Base-by-base conservation (phyloP, 257 asterid genomes). In the Solanum lignicaule region DNA sequence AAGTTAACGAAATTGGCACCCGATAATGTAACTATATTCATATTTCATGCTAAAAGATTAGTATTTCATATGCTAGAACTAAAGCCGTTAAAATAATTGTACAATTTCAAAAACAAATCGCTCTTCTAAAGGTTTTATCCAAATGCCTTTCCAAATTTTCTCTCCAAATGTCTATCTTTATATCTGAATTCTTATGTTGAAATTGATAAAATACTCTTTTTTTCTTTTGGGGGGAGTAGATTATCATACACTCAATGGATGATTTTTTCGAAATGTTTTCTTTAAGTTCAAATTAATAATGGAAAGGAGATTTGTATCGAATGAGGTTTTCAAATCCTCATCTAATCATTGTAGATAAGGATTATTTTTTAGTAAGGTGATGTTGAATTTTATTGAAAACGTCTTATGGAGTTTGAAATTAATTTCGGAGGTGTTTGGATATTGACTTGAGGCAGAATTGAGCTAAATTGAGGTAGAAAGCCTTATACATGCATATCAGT, bases 1-100 rank as follows among this genome's bases (percentile, higher is more conserved):
- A 62, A 23, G 71, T 62, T 62, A 23, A 62, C 5, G 71, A 62
- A 62, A 62, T 62, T 66, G 71, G 31, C 31, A 62, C 29, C 7
- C 31, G 6, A 9, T 3, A 39, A 0, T 9, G 9, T n/a, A 23
- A 2, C 14, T n/a, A 4, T 62, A n/a, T n/a, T n/a, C 31, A n/a
- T n/a, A n/a, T 62, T 62, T 62, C 69, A 62, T 62, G 69, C 31
- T 23, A 60, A n/a, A 20, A 23, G 31, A 62, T 23, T 20, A 58
- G 25, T 20, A 58, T 58, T 52, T 55, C 23, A 6, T 20, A 55
- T 55, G 2, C 11, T 20, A 20, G 4, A 55, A 55, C 65, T 55
- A 20, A 55, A 55, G 4, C 62, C n/a, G 10, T 55, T 55, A 55
- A 55, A 55, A 55, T 55, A 46, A 46, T 55, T 55, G 65, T 55